Base-by-base conservation (phyloP, 305 asterid genomes). In the Fraxinus ornus region DNA sequence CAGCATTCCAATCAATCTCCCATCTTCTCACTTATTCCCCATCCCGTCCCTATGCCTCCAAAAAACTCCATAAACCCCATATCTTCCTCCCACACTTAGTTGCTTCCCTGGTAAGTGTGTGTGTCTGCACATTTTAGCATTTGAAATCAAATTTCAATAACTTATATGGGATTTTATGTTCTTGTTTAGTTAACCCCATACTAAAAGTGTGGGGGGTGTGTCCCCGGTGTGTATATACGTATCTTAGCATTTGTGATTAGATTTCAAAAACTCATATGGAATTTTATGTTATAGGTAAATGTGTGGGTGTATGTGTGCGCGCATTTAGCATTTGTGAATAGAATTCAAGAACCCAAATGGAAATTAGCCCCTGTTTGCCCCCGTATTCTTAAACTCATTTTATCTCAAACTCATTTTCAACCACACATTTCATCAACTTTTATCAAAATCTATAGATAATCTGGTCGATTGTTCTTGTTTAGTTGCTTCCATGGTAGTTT, bases 51-150 rank as follows among this genome's bases (percentile, higher is more conserved):
- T 89, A 32, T 85, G 82, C 89, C 55, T 75, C 85, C 87, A 87
- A 73, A 76, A 88, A 82, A 1, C 73, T 66, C 84, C 86, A 24
- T 37, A 88, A 76, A 79, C 64, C 91, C 86, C 88, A 75, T 78
- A 86, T 95, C 84, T 95, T 95, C 85, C 97, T 95, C 78, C 95
- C 96, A 76, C 94, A 84, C 84, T 84, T 92, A 80, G 93, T 93
- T 83, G 98, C 98, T 84, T 89, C 98, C 36, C 62, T 92, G 96
- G 98, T 95, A 83, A 28, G 75, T 1, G 3, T 39, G 21, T 33
- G 19, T 22, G 2, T 72, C 71, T 72, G 17, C 5, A 1, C 35
- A 66, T 10, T 73, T 39, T 71, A 12, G 13, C 12, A 0, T 3
- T 66, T 79, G 44, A 1, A 7, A 0, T 75, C 7, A 26, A 6